Conservation (phyloP, 441 rosid genomes). For the Pelargonium citronellum region DNA sequence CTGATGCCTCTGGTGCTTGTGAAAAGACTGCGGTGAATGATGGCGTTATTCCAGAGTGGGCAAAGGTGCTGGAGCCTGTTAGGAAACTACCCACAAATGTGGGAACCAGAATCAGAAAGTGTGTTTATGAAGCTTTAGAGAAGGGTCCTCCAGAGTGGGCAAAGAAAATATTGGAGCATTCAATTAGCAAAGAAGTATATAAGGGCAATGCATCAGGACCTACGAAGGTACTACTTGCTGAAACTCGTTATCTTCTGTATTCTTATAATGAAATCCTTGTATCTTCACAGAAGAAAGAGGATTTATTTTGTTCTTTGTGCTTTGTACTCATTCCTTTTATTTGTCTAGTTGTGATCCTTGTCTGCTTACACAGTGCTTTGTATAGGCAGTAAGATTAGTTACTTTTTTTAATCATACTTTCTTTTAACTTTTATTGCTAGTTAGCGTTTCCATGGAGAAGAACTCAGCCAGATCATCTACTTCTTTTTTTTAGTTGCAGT, state of each 20-base stretch:
- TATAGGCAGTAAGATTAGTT: too few relatives aligned
- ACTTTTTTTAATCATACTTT: too few relatives aligned
- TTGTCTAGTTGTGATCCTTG: neutral
- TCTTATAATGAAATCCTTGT: neutral
- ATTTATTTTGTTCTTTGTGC: neutral
- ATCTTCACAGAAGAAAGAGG: neutral
- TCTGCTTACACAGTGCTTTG: neutral
- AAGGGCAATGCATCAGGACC: conserved; percentile 99
- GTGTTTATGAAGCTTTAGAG: conserved; percentile 77
- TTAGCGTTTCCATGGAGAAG: too few relatives aligned
- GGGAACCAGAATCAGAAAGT: conserved; percentile 94
- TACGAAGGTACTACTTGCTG: conserved; percentile 62
- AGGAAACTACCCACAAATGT: conserved; percentile 98
- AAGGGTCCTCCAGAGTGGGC: conserved; percentile 98
- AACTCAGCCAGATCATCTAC: too few relatives aligned
- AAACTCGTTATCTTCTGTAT: conserved; percentile 4
- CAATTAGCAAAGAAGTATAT: conserved; percentile 93
- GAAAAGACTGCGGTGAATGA: conserved; percentile 45
- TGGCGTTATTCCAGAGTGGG: conserved; percentile 83
- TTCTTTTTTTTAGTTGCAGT: too few relatives aligned
- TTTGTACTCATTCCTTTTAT: neutral
- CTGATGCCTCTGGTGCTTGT: conserved; percentile 43
- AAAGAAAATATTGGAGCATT: conserved; percentile 68
- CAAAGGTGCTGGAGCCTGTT: conserved; percentile 75
- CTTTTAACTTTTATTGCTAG: too few relatives aligned